These are phyloP conservation scores for Plectranthus barbatus DNA, from an alignment of 257 asterid species.

Conservation along the genomic window DNA sequence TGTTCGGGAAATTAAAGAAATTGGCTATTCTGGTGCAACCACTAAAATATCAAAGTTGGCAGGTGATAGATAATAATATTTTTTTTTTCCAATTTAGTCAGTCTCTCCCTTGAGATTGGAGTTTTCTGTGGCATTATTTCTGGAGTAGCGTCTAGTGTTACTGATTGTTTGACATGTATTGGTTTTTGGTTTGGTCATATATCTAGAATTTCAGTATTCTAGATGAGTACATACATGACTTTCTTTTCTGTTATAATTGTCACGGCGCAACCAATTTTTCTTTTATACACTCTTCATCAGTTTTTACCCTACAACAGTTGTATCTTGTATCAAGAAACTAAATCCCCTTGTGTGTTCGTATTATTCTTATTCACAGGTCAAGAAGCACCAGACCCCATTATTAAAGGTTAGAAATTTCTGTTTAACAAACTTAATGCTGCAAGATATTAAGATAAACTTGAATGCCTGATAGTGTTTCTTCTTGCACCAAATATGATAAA, in stretches of 20 bases:
- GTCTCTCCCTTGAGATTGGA: neutral
- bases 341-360: conserved; percentile 9
- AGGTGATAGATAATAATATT: neutral
- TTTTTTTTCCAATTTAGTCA: neutral
- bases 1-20: conserved; percentile 5
- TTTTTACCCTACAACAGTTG: neutral
- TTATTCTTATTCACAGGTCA: conserved; percentile 51
- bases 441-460: neutral
- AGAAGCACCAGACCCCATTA: conserved; percentile 71
- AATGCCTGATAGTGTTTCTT: no score
- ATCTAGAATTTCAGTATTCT: neutral
- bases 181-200: neutral
- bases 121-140: neutral
- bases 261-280: neutral
- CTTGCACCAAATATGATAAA: no score
- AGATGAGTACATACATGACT: neutral
- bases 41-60: neutral
- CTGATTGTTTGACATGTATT: neutral
- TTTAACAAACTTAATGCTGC: neutral
- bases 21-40: neutral
- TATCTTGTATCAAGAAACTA: conserved; percentile 6
- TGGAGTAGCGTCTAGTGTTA: neutral
- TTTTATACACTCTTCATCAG: neutral
- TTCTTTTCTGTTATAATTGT: neutral
- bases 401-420: conserved; percentile 53